These are phyloP conservation scores for Gnaphalium uliginosum DNA, from an alignment of 129 eudicot species.

Conservation along the genomic window DNA sequence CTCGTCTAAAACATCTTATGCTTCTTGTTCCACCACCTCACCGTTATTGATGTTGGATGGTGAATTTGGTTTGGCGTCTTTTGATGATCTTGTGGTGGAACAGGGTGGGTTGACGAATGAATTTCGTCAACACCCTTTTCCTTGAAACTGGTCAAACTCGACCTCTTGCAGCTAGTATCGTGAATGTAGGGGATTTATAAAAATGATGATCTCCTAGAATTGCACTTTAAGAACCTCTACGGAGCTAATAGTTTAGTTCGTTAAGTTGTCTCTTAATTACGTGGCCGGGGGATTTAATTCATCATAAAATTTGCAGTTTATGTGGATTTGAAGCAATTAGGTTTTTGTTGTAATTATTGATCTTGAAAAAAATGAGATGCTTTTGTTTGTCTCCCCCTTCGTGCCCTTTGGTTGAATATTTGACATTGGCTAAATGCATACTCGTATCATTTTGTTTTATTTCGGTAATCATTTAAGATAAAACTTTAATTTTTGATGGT, in stretches of 20 bases:
- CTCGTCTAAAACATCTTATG: constrained; percentile 35
- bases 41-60: constrained; percentile 41
- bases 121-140: constrained; percentile 46
- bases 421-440: constrained; percentile 18
- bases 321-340: constrained; percentile 25
- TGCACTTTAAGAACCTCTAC: neutral
- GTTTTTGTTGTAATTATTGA: constrained; percentile 35
- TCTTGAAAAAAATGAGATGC: constrained; percentile 34
- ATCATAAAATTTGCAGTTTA: constrained; percentile 7
- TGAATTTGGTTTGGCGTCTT: constrained; percentile 34
- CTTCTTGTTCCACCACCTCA: constrained; percentile 30
- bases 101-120: constrained; percentile 37
- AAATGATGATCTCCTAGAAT: constrained; percentile 11
- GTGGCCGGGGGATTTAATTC: neutral
- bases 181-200: constrained; percentile 11
- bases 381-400: constrained; percentile 25
- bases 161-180: neutral
- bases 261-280: constrained; percentile 10
- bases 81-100: constrained; percentile 34
- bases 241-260: constrained; percentile 13
- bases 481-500: too few relatives aligned
- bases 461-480: neutral
- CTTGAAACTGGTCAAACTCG: constrained; percentile 12
- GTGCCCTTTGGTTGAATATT: constrained; percentile 28
- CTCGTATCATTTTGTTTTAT: neutral